Conservation (phyloP, 768 basidiomycete genomes). For the Hortiboletus campestris region DNA sequence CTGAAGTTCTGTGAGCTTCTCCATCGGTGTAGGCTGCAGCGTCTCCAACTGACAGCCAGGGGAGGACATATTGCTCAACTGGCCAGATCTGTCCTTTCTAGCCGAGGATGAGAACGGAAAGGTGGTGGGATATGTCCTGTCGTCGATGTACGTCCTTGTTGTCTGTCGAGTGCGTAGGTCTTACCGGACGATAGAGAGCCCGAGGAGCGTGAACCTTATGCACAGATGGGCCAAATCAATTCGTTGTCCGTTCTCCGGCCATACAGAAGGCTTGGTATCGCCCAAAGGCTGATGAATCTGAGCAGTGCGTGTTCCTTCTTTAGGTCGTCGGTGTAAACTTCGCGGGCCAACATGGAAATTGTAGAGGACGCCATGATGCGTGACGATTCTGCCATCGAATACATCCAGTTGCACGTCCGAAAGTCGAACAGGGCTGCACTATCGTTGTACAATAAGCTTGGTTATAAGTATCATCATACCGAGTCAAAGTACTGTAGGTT, state of each 20-base stretch:
- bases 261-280: slow-evolving; percentile 31
- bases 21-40: not conserved
- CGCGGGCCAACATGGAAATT: slow-evolving; percentile 1
- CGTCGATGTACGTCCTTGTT: slow-evolving; percentile 46
- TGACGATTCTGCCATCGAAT: slow-evolving; percentile 11
- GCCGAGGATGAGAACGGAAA: slow-evolving; percentile 48
- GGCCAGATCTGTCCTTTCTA: slow-evolving; percentile 55
- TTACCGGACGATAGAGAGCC: slow-evolving; percentile 23
- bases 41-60: slow-evolving; percentile 33
- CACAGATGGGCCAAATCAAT: slow-evolving; percentile 27
- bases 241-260: slow-evolving; percentile 29
- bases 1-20: slow-evolving; percentile 30
- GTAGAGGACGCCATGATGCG: slow-evolving; percentile 27
- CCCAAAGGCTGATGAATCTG: slow-evolving; percentile 25
- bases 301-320: slow-evolving; percentile 19
- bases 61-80: slow-evolving; percentile 44
- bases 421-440: slow-evolving; percentile 26
- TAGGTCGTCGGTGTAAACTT: not conserved
- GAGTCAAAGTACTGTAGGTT: slow-evolving; percentile 28
- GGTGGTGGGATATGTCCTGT: slow-evolving; percentile 56
- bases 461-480: slow-evolving; percentile 15
- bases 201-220: slow-evolving; percentile 10
- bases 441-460: slow-evolving; percentile 25
- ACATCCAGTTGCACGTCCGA: slow-evolving; percentile 30
- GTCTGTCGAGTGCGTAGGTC: not conserved